These are phyloP conservation scores for Termitomyces sp. DNA, from an alignment of 768 basidiomycete genomes.

Conservation along the genomic window DNA sequence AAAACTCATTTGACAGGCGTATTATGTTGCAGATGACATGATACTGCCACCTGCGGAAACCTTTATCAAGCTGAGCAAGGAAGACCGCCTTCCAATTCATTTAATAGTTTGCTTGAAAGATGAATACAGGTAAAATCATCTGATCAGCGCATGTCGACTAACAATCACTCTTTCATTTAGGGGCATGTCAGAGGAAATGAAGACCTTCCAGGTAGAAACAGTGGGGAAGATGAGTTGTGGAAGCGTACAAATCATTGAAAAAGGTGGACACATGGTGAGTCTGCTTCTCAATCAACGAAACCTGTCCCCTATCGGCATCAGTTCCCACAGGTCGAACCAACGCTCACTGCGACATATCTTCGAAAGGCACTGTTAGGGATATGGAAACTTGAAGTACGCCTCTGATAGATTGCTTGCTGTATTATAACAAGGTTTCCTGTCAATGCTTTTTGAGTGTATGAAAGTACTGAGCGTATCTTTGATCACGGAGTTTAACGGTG, in stretches of 20 bases:
- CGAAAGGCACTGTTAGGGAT: conserved; percentile 4
- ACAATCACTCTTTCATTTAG: not conserved
- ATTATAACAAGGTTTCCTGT: not conserved
- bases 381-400: not conserved
- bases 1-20: not conserved
- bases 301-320: not conserved
- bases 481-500: not conserved
- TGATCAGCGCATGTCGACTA: too few species aligned
- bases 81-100: conserved; percentile 3
- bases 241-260: conserved; percentile 4
- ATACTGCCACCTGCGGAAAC: not conserved
- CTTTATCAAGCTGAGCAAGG: not conserved
- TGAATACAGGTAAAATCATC: not conserved
- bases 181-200: conserved; percentile 7
- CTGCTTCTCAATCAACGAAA: not conserved
- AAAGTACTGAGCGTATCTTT: not conserved
- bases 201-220: conserved; percentile 2
- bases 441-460: not conserved
- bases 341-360: not conserved
- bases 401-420: not conserved
- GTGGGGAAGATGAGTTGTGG: conserved; percentile 1
- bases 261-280: conserved; percentile 4
- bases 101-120: conserved; percentile 6
- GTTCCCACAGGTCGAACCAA: conserved; percentile 7
- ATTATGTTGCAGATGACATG: conserved; percentile 7